Conservation (phyloP, 768 basidiomycete species). For the Collybia sp. region DNA sequence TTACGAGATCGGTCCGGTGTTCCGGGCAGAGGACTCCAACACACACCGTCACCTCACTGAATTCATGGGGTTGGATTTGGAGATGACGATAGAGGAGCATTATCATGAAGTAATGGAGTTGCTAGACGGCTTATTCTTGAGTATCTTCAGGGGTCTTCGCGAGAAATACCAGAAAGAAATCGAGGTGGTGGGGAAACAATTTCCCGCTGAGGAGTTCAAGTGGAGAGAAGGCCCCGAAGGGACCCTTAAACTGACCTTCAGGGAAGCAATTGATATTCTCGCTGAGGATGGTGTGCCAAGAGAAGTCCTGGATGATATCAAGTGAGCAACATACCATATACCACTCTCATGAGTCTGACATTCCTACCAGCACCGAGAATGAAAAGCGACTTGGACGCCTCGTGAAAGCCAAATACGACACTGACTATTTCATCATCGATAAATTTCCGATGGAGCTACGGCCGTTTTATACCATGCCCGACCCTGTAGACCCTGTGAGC, state of each 20-base stretch:
- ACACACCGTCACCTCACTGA: slow-evolving; percentile 98
- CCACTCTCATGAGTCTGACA: slow-evolving; percentile 7
- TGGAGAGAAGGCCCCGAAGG: slow-evolving; percentile 90
- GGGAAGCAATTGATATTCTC: slow-evolving; percentile 83
- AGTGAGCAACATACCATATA: slow-evolving; percentile 37
- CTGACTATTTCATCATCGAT: slow-evolving; percentile 99
- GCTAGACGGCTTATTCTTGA: slow-evolving; percentile 80
- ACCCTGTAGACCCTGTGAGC: slow-evolving; percentile 82
- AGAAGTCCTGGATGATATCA: slow-evolving; percentile 84
- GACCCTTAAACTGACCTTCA: slow-evolving; percentile 82
- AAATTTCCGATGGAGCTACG: slow-evolving; percentile 96
- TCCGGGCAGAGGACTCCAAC: slow-evolving; percentile 96
- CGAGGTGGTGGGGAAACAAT: slow-evolving; percentile 75
- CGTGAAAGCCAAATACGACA: slow-evolving; percentile 90
- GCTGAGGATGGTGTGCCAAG: slow-evolving; percentile 81
- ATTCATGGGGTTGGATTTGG: slow-evolving; percentile 97
- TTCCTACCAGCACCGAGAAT: slow-evolving; percentile 73
- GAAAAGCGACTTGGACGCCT: slow-evolving; percentile 90
- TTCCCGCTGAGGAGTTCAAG: slow-evolving; percentile 94
- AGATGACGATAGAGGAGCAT: slow-evolving; percentile 98
- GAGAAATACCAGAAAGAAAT: slow-evolving; percentile 81
- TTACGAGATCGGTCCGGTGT: slow-evolving; percentile 95
- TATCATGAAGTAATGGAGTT: slow-evolving; percentile 97
- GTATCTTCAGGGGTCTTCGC: slow-evolving; percentile 81
- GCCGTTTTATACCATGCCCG: slow-evolving; percentile 99